Percentiles rank a stretch among this genome's conserved stretches.
Evolutionary conservation across 306 rosid genomes (phyloP).

Genomic region (Acmispon strigosus): DNA sequence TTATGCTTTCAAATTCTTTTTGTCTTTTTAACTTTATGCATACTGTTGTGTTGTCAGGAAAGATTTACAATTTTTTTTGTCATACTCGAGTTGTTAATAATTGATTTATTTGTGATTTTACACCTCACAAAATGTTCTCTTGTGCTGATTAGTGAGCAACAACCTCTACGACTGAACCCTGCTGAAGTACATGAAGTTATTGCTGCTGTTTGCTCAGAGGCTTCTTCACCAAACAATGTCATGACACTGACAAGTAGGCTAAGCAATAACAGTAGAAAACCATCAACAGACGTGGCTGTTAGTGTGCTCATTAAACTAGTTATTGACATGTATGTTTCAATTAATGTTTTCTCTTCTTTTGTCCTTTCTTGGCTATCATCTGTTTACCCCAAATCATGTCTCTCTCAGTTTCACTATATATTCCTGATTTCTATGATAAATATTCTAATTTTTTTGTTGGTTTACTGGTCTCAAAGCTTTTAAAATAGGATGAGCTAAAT

Average conservation of each 20-base stretch:
- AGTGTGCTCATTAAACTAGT: conserved; percentile 97
- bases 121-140: conserved; percentile 34
- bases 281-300: conserved; percentile 95
- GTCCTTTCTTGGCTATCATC: conserved; percentile 1
- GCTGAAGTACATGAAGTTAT: conserved; percentile 95
- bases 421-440: conserved; percentile 6
- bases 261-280: conserved; percentile 66
- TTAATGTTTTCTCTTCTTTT: conserved; percentile 22
- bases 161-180: conserved; percentile 92
- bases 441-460: neutral
- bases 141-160: conserved; percentile 81
- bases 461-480: neutral
- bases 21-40: neutral
- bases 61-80: neutral
- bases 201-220: conserved; percentile 98
- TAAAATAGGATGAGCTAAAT: conserved; percentile 1
- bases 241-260: conserved; percentile 61
- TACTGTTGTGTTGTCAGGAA: neutral
- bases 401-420: conserved; percentile 4
- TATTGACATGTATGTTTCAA: conserved; percentile 89
- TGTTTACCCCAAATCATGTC: neutral
- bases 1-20: neutral
- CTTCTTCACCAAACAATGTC: conserved; percentile 49
- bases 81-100: neutral
- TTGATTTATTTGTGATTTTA: conserved; percentile 23